Conservation (phyloP, 108 stramenopile species). For the Cyclotella atomus region DNA sequence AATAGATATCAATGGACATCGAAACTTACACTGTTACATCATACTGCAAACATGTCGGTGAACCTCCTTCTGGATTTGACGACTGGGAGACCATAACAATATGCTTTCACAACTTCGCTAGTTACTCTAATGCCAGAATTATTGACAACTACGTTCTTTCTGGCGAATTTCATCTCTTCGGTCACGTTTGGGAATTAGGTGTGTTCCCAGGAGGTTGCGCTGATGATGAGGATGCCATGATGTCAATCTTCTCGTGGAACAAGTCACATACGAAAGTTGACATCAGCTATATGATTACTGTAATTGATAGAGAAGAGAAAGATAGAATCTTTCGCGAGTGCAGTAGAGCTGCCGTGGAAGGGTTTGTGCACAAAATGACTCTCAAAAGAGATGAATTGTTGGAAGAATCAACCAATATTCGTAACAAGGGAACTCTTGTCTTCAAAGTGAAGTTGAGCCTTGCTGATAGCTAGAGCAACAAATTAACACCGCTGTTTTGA, state of each 20-base stretch:
- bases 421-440: not conserved
- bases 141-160: not conserved
- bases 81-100: not conserved
- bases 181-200: not conserved
- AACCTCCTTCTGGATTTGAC: not conserved
- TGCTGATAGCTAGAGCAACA: not conserved
- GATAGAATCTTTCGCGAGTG: not conserved
- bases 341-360: not conserved
- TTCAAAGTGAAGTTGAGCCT: not conserved
- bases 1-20: not conserved
- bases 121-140: not conserved
- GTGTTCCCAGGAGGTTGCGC: not conserved
- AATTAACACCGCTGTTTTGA: not conserved
- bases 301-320: not conserved
- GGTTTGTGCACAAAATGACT: not conserved
- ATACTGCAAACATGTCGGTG: not conserved
- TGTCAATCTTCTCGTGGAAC: not conserved
- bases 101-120: not conserved
- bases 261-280: not conserved
- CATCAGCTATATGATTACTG: not conserved
- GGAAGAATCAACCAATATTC: not conserved
- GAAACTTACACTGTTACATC: too few species aligned
- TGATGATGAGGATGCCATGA: not conserved
- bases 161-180: not conserved
- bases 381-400: not conserved